These are phyloP conservation scores for Suhomyces kunorum DNA, from an alignment of 1,139 yeast genomes.

Conservation along the genomic window DNA sequence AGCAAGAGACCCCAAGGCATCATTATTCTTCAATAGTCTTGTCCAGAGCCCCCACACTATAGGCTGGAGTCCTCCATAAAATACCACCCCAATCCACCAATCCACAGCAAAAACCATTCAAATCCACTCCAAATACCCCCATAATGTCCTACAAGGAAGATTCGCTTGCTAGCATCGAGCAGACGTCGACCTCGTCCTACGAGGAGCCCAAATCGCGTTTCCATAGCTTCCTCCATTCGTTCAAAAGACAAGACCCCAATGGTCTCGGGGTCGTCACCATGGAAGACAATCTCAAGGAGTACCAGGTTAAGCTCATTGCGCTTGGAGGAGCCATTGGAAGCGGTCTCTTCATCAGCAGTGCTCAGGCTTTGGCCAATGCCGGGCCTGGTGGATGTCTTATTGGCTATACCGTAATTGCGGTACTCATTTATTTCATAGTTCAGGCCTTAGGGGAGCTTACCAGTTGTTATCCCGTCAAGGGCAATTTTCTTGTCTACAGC, in stretches of 20 bases:
- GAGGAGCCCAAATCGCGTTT: conserved; percentile 3
- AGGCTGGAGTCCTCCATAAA: no score
- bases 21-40: no score
- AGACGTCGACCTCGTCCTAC: neutral
- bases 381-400: conserved; percentile 28
- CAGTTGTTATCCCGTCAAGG: conserved; percentile 23
- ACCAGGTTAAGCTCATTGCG: conserved; percentile 32
- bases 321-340: conserved; percentile 46
- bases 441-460: conserved; percentile 26
- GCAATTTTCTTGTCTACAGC: conserved; percentile 25
- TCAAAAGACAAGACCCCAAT: conserved; percentile 10
- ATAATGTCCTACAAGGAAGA: neutral
- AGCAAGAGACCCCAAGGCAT: no score
- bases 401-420: conserved; percentile 24
- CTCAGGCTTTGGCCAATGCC: conserved; percentile 20
- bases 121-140: neutral
- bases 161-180: conserved; percentile 5
- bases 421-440: conserved; percentile 24
- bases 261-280: conserved; percentile 13
- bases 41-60: no score
- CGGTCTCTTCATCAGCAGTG: conserved; percentile 40
- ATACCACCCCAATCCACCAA: no score
- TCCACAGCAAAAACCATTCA: no score
- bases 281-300: conserved; percentile 18
- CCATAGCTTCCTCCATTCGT: conserved; percentile 10